Conservation (phyloP, 495 filamentous ascomycete genomes). For the Astrocystis sublimbata region DNA sequence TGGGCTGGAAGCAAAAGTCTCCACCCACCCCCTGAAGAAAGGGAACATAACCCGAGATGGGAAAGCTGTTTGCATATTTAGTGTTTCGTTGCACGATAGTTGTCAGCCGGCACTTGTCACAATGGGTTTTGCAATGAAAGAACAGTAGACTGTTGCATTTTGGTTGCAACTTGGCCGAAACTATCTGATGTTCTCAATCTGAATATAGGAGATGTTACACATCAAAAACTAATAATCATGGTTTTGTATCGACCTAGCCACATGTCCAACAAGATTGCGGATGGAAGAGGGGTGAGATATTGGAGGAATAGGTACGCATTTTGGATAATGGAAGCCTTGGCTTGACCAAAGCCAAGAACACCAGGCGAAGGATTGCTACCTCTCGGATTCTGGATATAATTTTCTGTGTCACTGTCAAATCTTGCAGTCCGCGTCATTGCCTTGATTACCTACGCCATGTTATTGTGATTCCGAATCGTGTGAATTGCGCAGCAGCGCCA, state of each 20-base stretch:
- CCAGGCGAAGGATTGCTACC: background rate
- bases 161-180: too few species aligned
- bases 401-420: background rate
- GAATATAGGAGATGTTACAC: too few species aligned
- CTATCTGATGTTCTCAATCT: too few species aligned
- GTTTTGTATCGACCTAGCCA: constrained; percentile 12
- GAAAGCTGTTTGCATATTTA: too few species aligned
- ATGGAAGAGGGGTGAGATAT: constrained; percentile 4
- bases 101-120: too few species aligned
- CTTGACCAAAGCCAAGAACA: background rate
- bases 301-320: constrained; percentile 13
- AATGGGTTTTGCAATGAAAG: too few species aligned
- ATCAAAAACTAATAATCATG: constrained; percentile 9
- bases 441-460: constrained; percentile 15
- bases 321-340: constrained; percentile 5
- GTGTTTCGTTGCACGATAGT: too few species aligned
- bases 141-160: too few species aligned
- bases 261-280: background rate
- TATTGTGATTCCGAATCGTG: constrained; percentile 4
- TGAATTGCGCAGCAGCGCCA: background rate
- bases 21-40: too few species aligned
- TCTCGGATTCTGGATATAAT: background rate
- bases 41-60: too few species aligned
- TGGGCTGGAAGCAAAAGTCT: too few species aligned
- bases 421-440: background rate